Base-by-base conservation (phyloP, 1,284 basidiomycete species). In the Termitomyces sp. region DNA sequence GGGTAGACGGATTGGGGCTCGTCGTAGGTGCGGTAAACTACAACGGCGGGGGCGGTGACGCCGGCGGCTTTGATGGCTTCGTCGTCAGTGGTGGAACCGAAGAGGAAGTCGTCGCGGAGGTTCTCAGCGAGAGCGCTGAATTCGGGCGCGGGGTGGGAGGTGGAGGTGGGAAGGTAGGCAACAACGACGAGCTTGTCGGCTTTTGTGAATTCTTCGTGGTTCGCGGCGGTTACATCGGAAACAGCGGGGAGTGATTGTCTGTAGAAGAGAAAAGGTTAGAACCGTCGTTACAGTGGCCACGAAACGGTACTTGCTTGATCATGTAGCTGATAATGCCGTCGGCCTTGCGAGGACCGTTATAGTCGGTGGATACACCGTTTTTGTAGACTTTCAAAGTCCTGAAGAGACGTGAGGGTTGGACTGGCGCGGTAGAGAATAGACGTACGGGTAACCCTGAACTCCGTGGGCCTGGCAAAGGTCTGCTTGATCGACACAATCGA, bases 271-370 rank as follows among this genome's bases (percentile, higher is more conserved):
- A n/a, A 12, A 44, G 7, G 47, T 47, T 34, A 40, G 39, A n/a
- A 30, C 5, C 7, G 19, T 30, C n/a, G 43, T 24, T 2, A 38
- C 24, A 19, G 42, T 38, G 3, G 19, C 21, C 24, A 24, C 36
- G n/a, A 2, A 17, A 33, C 19, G 21, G 13, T 19, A 77, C 88
- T 64, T 62, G 94, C 94, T 99, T 98, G 78, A 84, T 73, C 97
- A 99, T 98, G 80, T 98, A 98, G 69, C 86, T 88, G 70, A 98
- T 79, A 67, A 99, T 99, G 31, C 97, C 96, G 63, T 99, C 97
- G 15, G 94, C 88, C 74, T 98, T 93, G 56, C 97, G 83, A 43
- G 94, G 89, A 47, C 97, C 97, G 58, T 69, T 73, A 75, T 99
- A 99, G 53, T 94, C 89, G 21, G 77, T 69, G 42, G 86, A 70